These are phyloP conservation scores for Candida namnaoensis DNA, from an alignment of 805 yeast genomes.

Conservation along the genomic window DNA sequence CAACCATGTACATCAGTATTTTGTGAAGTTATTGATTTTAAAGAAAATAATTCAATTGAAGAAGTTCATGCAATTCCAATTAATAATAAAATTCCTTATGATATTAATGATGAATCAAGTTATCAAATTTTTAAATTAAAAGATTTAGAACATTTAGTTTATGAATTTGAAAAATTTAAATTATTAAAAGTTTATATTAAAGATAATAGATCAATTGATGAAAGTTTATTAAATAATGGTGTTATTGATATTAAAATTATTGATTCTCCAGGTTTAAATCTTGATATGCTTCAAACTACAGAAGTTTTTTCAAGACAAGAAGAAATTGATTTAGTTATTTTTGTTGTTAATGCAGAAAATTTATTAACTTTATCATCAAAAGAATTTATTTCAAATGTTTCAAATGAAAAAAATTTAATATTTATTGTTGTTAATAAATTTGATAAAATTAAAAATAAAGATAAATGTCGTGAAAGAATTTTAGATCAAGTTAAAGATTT, in stretches of 20 bases:
- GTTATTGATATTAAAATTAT: constrained; percentile 86
- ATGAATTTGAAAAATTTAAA: constrained; percentile 61
- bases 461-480: constrained; percentile 67
- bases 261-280: constrained; percentile 95
- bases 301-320: constrained; percentile 95
- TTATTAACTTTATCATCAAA: constrained; percentile 91
- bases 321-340: constrained; percentile 92
- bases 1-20: constrained; percentile 97
- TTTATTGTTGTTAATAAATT: constrained; percentile 92
- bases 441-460: constrained; percentile 77
- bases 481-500: constrained; percentile 77
- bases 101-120: constrained; percentile 50
- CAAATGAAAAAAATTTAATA: constrained; percentile 83
- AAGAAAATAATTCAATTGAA: constrained; percentile 65
- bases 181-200: constrained; percentile 74
- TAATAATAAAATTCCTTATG: constrained; percentile 24
- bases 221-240: constrained; percentile 77
- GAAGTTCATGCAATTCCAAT: constrained; percentile 88
- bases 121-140: constrained; percentile 46
- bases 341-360: constrained; percentile 94
- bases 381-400: constrained; percentile 86
- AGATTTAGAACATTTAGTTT: constrained; percentile 62
- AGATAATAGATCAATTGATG: constrained; percentile 59
- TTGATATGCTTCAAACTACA: constrained; percentile 90
- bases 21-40: constrained; percentile 86